Evolutionary conservation across 176 grass and related monocot species (phyloP).

Genomic region (Pontederia crassipes): DNA sequence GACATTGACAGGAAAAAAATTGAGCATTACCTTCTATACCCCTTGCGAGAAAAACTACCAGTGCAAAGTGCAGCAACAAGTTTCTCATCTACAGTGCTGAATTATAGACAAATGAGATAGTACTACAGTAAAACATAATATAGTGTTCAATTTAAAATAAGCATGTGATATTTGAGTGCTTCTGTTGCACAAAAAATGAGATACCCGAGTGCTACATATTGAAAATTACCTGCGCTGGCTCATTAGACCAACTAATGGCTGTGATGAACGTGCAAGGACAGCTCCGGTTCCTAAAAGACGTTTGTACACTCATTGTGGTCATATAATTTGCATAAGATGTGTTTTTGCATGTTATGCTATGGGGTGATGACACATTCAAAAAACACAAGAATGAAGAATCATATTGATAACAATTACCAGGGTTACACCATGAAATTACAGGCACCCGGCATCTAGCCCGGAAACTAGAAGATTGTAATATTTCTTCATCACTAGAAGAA

Average conservation of each 20-base stretch:
- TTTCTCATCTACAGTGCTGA: constrained; percentile 83
- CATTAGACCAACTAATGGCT: constrained; percentile 88
- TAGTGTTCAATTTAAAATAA: too few species aligned
- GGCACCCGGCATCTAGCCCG: constrained; percentile 73
- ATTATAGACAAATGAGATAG: neutral
- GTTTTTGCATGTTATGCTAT: neutral
- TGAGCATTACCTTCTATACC: constrained; percentile 40
- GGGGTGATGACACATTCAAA: too few species aligned
- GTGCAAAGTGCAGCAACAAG: constrained; percentile 71
- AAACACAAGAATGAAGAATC: constrained; percentile 1
- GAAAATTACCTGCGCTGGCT: constrained; percentile 86
- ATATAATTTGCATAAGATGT: neutral
- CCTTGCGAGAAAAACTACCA: constrained; percentile 20
- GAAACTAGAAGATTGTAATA: constrained; percentile 80
- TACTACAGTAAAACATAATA: neutral
- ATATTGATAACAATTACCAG: constrained; percentile 26
- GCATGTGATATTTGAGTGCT: constrained; percentile 1
- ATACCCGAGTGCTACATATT: constrained; percentile 20
- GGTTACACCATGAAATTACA: constrained; percentile 91
- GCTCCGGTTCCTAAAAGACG: constrained; percentile 57
- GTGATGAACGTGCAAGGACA: constrained; percentile 95
- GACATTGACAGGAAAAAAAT: neutral
- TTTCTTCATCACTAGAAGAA: constrained; percentile 70
- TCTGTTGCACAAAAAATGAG: neutral
- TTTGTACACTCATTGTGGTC: neutral